These are phyloP conservation scores for Sanguinoderma infundibulare DNA, from an alignment of 1,284 basidiomycete species.

Conservation along the genomic window DNA sequence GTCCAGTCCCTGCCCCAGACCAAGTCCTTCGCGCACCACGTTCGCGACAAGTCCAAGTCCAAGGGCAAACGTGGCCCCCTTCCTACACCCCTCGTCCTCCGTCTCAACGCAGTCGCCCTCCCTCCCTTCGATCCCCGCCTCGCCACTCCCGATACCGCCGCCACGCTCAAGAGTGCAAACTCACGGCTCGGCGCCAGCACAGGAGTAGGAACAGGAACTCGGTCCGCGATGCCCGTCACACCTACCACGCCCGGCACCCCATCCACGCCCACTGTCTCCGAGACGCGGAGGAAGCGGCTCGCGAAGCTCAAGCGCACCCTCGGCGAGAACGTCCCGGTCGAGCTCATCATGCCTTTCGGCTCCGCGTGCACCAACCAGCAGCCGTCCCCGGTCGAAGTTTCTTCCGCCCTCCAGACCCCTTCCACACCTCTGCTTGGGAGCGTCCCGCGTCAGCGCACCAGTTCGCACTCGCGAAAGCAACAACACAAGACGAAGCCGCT, in stretches of 20 bases:
- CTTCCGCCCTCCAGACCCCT: background rate
- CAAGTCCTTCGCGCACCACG: conserved; percentile 19
- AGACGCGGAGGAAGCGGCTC: conserved; percentile 42
- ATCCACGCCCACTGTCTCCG: conserved; percentile 28
- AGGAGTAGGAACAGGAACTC: background rate
- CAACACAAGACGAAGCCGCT: background rate
- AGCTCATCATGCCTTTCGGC: conserved; percentile 47
- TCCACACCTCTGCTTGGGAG: background rate
- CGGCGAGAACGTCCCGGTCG: conserved; percentile 57
- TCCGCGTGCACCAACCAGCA: conserved; percentile 4
- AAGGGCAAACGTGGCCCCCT: conserved; percentile 23
- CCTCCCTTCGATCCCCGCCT: conserved; percentile 23
- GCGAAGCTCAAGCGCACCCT: conserved; percentile 56
- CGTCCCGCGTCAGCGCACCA: background rate
- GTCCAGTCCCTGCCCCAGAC: conserved; percentile 19
- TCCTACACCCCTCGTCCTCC: conserved; percentile 36
- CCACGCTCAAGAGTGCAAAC: conserved; percentile 7
- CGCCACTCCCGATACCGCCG: conserved; percentile 19
- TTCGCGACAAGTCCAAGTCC: conserved; percentile 22
- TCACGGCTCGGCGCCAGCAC: background rate
- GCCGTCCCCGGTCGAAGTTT: background rate
- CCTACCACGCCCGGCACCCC: conserved; percentile 30
- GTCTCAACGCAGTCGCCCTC: conserved; percentile 33
- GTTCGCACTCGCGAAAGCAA: too few relatives aligned
- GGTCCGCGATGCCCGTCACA: conserved; percentile 8